Evolutionary conservation across 768 basidiomycete species (phyloP), one percentile per base, ranked within the genome.

Genomic region (Phaeolepiota aurea): DNA sequence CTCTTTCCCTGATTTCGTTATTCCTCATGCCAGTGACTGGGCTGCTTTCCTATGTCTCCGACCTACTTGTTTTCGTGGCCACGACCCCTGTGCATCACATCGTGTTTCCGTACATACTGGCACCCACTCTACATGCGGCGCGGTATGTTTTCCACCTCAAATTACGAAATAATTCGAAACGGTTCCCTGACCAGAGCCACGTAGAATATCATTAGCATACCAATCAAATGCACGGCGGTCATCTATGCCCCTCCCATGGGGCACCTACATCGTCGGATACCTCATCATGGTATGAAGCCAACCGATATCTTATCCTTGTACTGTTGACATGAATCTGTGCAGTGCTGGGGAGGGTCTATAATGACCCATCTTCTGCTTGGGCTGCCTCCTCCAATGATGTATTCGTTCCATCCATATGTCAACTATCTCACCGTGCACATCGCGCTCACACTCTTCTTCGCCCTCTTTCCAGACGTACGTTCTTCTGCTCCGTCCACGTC

Each of bases 321-420:
- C 30, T 15, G 2, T 1, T n/a, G 7, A 15, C 21, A 9, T 16
- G 20, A 19, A 14, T 21, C 13, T 39, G 11, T 5, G 32, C 43
- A 71, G 65, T 58, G 62, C 42, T 77, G 74, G 74, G 71, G 72
- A 14, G 75, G 74, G 15, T 61, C 64, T 9, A 18, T 75, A 1
- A 45, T 64, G 3, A 64, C 70, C 0, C 66, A 72, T 53, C 46
- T 65, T 13, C 48, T 74, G 15, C 58, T 77, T 2, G 59, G 59
- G 20, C 47, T 73, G 20, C 68, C 72, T 0, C 66, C 70, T 13
- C 71, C 72, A 0, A 63, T 65, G 52, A 53, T 76, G 20, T 71
- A 74, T 48, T 65, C 68, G 1, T 46, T 64, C 19, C 52, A 61
- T 16, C 69, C 68, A 15, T 72, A 65, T 46, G 62, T 69, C 46